These are phyloP conservation scores for Citrus maxima DNA, from an alignment of 345 rosid genomes.

Conservation along the genomic window DNA sequence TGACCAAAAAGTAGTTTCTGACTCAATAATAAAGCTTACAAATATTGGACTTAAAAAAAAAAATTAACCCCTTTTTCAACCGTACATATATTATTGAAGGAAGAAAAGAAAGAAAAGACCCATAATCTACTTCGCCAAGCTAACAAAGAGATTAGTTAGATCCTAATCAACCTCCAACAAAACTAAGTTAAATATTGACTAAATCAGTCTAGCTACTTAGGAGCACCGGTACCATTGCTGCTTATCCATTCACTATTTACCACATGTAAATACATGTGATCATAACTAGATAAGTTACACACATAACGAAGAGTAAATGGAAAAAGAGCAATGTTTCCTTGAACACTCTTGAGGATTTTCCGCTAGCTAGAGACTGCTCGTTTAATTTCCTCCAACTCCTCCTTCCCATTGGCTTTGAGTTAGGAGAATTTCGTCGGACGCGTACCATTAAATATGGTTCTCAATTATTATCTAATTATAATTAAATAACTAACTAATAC, in stretches of 20 bases:
- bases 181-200: conserved; percentile 12
- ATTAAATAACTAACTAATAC: neutral
- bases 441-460: too few relatives aligned
- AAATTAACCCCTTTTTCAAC: neutral
- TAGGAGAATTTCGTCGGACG: conserved; percentile 31
- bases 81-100: too few relatives aligned
- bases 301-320: too few relatives aligned
- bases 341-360: too few relatives aligned
- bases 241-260: too few relatives aligned
- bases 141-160: conserved; percentile 20
- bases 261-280: too few relatives aligned
- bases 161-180: conserved; percentile 10
- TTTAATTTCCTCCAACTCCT: conserved; percentile 18
- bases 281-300: too few relatives aligned
- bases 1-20: conserved; percentile 26
- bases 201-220: neutral
- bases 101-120: too few relatives aligned
- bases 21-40: conserved; percentile 11
- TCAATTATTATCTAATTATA: neutral
- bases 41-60: neutral
- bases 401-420: conserved; percentile 37
- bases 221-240: too few relatives aligned
- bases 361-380: too few relatives aligned
- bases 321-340: too few relatives aligned
- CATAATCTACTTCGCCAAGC: conserved; percentile 15